phyloP scores from a whole-genome alignment of 768 basidiomycete species.

The Myochromella boudieri region DNA sequence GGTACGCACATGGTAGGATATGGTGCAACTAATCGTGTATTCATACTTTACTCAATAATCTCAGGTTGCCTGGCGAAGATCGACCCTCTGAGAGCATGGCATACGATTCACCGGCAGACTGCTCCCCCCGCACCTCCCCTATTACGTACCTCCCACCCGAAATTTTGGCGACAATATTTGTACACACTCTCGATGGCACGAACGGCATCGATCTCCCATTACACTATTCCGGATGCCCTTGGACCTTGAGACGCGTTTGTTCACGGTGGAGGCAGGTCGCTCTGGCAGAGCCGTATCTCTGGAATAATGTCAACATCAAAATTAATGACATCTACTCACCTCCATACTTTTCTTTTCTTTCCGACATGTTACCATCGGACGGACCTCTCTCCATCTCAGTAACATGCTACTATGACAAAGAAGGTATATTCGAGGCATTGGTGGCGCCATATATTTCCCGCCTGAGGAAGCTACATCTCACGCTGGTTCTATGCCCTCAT shows the following conservation, averaged over 20 bases:
- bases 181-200: background rate
- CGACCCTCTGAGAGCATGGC: too few species aligned
- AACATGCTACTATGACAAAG: background rate
- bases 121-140: too few species aligned
- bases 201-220: background rate
- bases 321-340: background rate
- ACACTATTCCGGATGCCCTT: background rate
- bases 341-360: background rate
- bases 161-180: constrained; percentile 4
- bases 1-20: too few species aligned
- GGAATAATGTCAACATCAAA: background rate
- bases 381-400: background rate
- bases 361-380: background rate
- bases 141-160: constrained; percentile 1
- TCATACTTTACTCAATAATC: too few species aligned
- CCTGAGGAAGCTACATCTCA: background rate
- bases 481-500: background rate
- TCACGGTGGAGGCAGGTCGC: constrained; percentile 2
- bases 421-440: background rate
- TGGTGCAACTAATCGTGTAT: too few species aligned
- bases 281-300: background rate
- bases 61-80: too few species aligned
- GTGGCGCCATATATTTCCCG: background rate
- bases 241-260: constrained; percentile 1
- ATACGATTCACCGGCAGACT: too few species aligned